Base-by-base conservation (phyloP, 2,329 filamentous ascomycete species). In the Bipolaris oryzae region DNA sequence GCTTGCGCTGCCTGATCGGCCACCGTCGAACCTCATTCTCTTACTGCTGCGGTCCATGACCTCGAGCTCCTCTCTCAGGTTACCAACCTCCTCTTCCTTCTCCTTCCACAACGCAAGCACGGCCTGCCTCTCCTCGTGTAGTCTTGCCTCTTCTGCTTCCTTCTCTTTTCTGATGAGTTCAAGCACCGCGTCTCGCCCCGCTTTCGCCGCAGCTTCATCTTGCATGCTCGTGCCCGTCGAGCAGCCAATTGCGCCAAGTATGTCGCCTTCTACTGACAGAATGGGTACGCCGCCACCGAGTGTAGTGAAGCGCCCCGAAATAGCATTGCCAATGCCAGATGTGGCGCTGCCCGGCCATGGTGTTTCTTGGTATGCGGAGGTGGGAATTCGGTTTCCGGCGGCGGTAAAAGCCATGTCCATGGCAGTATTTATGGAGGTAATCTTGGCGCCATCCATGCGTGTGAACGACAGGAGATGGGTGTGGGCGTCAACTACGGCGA, bases 401-500 rank as follows among this genome's bases (percentile, higher is more conserved):
- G 82, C 82, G 5, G 82, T 85, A 66, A 81, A 84, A 31, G 82
- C 82, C 69, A 84, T 83, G 46, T 88, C 85, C 5, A 89, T 87
- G 1, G 85, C 82, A 66, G 88, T 81, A 71, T 85, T 83, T 60
- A 87, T 83, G 3, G 82, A 77, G 16, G 78, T 80, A 28, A 80
- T 69, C 59, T 80, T 81, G 34, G 78, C 77, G 55, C 69, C 73
- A 60, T 78, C 77, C 78, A 80, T 80, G 66, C 78, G 77, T 37
- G 66, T 69, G 70, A 81, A 81, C 66, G 74, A 68, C 21, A 80
- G 71, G 37, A 82, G 77, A 57, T 80, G 77, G 3, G 74, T 70
- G 41, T 76, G 72, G 21, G 71, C 63, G 63, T 80, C 78, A 28
- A 79, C 76, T 47, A 81, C 69, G 55, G 79, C 79, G 53, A 81